Base-by-base conservation (phyloP, 495 filamentous ascomycete genomes). In the Xylaria grammica region DNA sequence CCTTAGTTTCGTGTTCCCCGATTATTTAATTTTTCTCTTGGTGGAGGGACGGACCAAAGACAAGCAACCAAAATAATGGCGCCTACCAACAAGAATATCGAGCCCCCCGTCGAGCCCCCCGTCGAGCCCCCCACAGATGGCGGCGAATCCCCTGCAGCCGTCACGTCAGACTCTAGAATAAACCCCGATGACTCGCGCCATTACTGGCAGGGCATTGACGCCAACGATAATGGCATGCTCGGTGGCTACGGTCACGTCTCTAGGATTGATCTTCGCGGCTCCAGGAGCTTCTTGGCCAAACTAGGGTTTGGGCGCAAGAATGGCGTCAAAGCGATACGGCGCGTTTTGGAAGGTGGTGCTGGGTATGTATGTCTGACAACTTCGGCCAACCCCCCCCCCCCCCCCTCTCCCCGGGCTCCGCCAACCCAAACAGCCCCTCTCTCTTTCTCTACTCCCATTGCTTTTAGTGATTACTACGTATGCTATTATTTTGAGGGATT, bases 191-290 rank as follows among this genome's bases (percentile, higher is more conserved):
- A 82, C 59, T 75, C 85, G 32, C 74, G 86, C 10, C 69, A 72
- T n/a, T 97, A 97, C 83, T 97, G 92, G 93, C 83, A 86, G 69
- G 77, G 80, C 65, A 78, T 91, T 63, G 79, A 87, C n/a, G 82
- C 91, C 42, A 88, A 87, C 62, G 81, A 88, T 56, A 85, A 88
- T 71, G 90, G 89, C 70, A 94, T 97, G 90, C 89, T 98, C 0
- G 92, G 93, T 68, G 90, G 91, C 45, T 94, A 84, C 67, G 90
- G 89, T 0, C 81, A 87, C 71, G 84, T 94, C 72, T 89, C 86
- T 30, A 84, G 86, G 59, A 83, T 91, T 68, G 94, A 97, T 72
- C 82, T 97, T 0, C 85, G 89, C 69, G 89, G 89, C 20, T 94
- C 90, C 11, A 81, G 84, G 66, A 88, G 82, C 71, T 95, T 97